phyloP scores from a whole-genome alignment of 495 filamentous ascomycete genomes.

The Xylaria palmicola region DNA sequence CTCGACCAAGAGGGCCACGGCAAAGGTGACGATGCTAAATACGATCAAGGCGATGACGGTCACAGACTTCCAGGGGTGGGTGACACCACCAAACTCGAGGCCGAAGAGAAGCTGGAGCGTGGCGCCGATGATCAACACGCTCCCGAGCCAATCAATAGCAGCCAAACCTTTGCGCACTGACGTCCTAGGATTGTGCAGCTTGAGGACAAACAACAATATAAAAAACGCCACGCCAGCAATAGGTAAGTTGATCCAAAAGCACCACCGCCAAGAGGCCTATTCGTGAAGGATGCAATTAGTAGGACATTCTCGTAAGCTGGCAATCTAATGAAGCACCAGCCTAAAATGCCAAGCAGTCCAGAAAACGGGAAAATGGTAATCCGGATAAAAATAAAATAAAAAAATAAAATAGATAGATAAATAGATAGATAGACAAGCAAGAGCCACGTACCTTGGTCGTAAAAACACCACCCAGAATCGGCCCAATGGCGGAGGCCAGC shows the following conservation, averaged over 20 bases:
- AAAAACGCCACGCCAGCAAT: constrained; percentile 65
- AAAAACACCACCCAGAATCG: constrained; percentile 74
- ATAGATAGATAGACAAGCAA: too few species aligned
- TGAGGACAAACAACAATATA: constrained; percentile 66
- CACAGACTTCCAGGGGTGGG: constrained; percentile 68
- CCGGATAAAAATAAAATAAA: too few species aligned
- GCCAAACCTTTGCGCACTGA: constrained; percentile 63
- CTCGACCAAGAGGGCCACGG: constrained; percentile 64
- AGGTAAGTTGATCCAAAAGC: constrained; percentile 51
- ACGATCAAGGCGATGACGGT: constrained; percentile 74
- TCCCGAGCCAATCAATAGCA: constrained; percentile 72
- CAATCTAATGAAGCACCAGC: too few species aligned
- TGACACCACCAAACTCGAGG: constrained; percentile 71
- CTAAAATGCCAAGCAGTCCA: too few species aligned
- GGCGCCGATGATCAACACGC: constrained; percentile 63
- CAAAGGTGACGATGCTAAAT: constrained; percentile 61
- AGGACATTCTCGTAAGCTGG: too few species aligned
- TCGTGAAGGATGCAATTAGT: neutral
- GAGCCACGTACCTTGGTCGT: constrained; percentile 40
- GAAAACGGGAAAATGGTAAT: too few species aligned
- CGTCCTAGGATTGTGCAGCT: constrained; percentile 70
- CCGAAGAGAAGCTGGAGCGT: constrained; percentile 78
- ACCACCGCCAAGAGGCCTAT: constrained; percentile 40
- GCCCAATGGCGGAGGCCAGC: constrained; percentile 66
- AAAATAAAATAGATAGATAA: too few species aligned